Evolutionary conservation across 2,329 filamentous ascomycete species (phyloP), one percentile per base, ranked within the genome.

Genomic region (Cladophialophora immunda): DNA sequence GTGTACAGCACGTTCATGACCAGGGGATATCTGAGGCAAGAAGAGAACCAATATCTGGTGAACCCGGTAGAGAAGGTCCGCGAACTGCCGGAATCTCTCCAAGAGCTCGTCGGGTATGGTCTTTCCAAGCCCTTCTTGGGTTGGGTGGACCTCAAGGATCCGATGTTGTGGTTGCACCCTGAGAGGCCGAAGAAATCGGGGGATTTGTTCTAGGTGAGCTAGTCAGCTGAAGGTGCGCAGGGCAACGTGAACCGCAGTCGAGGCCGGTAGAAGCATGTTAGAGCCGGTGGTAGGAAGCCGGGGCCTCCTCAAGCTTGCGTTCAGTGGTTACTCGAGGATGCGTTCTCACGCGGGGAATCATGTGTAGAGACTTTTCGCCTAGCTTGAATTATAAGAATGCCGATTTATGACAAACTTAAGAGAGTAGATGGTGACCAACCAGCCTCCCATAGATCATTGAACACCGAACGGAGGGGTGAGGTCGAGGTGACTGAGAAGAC

Each of bases 41-140:
- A 73, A 61, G 72, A 73, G 30, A 73, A 73, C 36, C 74, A 75
- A 62, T 75, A 73, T 54, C 68, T 76, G 5, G 67, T 66, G 29
- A 70, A 70, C 55, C 62, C 68, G 25, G 50, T 64, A 5, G 70
- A 73, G 36, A 68, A 66, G 47, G 62, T 74, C 41, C 50, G 65
- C 25, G 56, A 71, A 60, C 58, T 71, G 62, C 58, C 68, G 15
- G 58, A 65, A 1, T 45, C 66, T 32, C 59, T 73, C 36, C 73
- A 70, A 36, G 69, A 72, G 67, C 41, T 71, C 19, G 68, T 73
- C 17, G 73, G 73, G n/a, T 75, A 75, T 58, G 63, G 64, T 6
- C 55, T 74, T 30, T 71, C 67, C 34, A 66, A 62, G 36, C 69
- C 69, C 7, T 70, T 70, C 47, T 54, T 70, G 25, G 68, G 69